Evolutionary conservation across 768 basidiomycete genomes (phyloP).

Genomic region (Serendipita indica): DNA sequence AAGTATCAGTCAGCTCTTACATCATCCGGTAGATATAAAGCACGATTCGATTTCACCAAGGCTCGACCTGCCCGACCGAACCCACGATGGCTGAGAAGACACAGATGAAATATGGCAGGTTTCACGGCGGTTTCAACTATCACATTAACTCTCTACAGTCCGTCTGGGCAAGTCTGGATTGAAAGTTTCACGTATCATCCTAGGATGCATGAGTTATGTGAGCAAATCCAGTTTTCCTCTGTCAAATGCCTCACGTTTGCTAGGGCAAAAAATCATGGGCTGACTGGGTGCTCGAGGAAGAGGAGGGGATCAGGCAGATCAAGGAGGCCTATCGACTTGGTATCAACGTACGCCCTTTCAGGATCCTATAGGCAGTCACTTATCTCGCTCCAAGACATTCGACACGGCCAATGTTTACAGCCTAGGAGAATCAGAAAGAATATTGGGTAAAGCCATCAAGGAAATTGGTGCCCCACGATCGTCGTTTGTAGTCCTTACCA

Average conservation of each 20-base stretch:
- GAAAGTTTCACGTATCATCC: constrained; percentile 29
- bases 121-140: too few species aligned
- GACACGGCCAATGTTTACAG: constrained; percentile 29
- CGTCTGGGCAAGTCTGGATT: constrained; percentile 24
- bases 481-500: constrained; percentile 22
- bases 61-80: too few species aligned
- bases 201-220: constrained; percentile 27
- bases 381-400: constrained; percentile 18
- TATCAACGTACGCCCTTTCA: constrained; percentile 14
- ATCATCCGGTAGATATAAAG: too few species aligned
- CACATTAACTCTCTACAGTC: constrained; percentile 17
- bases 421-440: constrained; percentile 25
- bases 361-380: not conserved
- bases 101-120: too few species aligned
- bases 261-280: constrained; percentile 20
- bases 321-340: constrained; percentile 29
- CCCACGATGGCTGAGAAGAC: too few species aligned
- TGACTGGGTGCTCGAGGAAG: constrained; percentile 31
- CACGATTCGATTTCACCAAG: too few species aligned
- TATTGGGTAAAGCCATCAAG: constrained; percentile 27
- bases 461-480: constrained; percentile 19
- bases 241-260: too few species aligned
- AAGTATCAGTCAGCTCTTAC: too few species aligned
- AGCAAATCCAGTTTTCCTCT: too few species aligned
- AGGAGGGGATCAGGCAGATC: constrained; percentile 38